phyloP scores from a whole-genome alignment of 1,284 basidiomycete species.

The Ustilago trichophora region DNA sequence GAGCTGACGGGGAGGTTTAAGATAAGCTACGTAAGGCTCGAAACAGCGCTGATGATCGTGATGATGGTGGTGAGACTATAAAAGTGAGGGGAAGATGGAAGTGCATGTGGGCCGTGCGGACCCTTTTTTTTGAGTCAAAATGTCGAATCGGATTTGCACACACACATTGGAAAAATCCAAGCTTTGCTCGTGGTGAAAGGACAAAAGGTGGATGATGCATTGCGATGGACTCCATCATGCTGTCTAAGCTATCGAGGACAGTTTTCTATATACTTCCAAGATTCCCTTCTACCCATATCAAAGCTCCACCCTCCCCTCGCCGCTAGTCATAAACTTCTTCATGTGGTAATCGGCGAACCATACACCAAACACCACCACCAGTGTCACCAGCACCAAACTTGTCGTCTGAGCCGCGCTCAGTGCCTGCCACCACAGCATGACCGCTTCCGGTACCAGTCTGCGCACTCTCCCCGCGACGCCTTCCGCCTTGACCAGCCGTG shows the following conservation, averaged over 20 bases:
- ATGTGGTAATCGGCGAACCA: constrained; percentile 19
- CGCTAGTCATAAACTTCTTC: constrained; percentile 10
- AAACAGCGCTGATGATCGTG: neutral
- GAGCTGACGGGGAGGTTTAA: too few species aligned
- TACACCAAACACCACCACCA: constrained; percentile 16
- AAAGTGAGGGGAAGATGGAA: neutral
- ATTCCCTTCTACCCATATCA: too few species aligned
- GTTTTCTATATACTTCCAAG: too few species aligned
- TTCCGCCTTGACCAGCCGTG: constrained; percentile 5
- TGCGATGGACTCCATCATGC: too few species aligned
- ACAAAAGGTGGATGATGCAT: too few species aligned
- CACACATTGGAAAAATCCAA: neutral
- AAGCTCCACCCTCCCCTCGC: too few species aligned
- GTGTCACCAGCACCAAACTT: constrained; percentile 10
- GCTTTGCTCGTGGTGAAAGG: too few species aligned
- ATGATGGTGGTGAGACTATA: neutral
- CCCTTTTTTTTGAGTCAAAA: neutral
- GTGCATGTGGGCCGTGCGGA: constrained; percentile 16
- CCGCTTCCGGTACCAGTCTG: constrained; percentile 3
- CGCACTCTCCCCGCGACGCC: constrained; percentile 4
- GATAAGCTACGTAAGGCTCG: too few species aligned
- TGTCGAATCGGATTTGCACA: neutral
- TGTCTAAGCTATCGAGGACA: too few species aligned
- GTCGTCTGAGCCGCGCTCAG: constrained; percentile 15
- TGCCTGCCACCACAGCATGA: constrained; percentile 22